Evolutionary conservation across 768 basidiomycete species (phyloP), one percentile per base, ranked within the genome.

Genomic region (Panellus pusillus): DNA sequence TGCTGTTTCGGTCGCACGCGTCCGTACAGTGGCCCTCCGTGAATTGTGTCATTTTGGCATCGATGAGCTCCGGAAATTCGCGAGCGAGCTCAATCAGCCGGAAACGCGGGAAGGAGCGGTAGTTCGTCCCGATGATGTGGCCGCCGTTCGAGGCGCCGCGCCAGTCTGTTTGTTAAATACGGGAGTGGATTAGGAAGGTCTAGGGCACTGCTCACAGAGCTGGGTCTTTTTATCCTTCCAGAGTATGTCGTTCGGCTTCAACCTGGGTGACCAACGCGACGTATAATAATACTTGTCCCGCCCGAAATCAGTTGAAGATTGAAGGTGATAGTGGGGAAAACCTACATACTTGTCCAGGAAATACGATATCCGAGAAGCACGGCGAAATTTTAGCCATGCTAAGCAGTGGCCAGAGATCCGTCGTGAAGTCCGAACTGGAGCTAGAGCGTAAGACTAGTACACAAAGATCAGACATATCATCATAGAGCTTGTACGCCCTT

Each of bases 351-450:
- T 41, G 47, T 11, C 42, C 44, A 0, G 61, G 61, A 37, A 61
- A 57, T 2, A 61, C 50, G 19, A 61, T 58, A 28, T 61, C 61
- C 7, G 61, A 54, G 49, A 61, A 61, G 29, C 61, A 61, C 3
- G 57, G 50, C 5, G 54, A 52, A 13, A 56, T 11, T 40, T 60
- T 60, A 3, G 54, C 52, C 54, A 56, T 55, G 29, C 54, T 55
- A 17, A 61, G 42, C 9, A 60, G 47, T 9, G 58, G 58, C 58
- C 58, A 60, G 1, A 60, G 39, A 20, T 55, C 50, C 15, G 57
- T 58, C 7, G 61, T 61, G 17, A 61, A 61, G 40, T 61, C 57
- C 20, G 56, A 37, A 29, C 57, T 61, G 13, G 61, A 49, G 47
- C 57, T 58, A 7, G 56, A 52, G 14, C 24, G 48, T 4, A 61